phyloP scores from a whole-genome alignment of 768 basidiomycete species.

The Boletales sp. region DNA sequence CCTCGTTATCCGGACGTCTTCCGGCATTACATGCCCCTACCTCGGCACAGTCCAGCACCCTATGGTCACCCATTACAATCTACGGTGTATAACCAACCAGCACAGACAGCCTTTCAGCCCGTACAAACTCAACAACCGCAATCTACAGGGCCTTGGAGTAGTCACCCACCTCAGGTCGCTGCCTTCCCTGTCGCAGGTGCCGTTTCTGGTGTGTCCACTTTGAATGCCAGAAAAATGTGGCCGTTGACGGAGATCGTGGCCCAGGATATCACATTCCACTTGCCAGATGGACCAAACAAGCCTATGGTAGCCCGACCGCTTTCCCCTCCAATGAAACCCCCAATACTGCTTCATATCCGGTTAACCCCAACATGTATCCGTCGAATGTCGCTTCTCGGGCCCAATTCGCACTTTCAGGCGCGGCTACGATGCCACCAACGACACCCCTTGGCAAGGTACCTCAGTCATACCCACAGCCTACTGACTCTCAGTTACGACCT shows the following conservation, averaged over 20 bases:
- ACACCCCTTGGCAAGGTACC: not conserved
- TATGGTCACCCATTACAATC: conserved; percentile 1
- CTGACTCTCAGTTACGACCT: conserved; percentile 2
- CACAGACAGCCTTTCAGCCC: conserved; percentile 4
- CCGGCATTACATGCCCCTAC: conserved; percentile 3
- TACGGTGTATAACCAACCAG: conserved; percentile 8
- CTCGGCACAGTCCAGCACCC: not conserved
- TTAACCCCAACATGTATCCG: conserved; percentile 1
- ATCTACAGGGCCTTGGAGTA: conserved; percentile 3
- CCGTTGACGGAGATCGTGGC: not conserved
- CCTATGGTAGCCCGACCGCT: not conserved
- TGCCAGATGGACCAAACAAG: not conserved
- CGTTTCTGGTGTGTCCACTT: conserved; percentile 9
- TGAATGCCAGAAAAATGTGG: not conserved
- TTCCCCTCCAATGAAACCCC: not conserved
- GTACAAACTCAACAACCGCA: conserved; percentile 7
- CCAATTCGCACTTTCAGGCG: no score
- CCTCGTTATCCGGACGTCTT: not conserved
- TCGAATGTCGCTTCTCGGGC: conserved; percentile 2
- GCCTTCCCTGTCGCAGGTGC: not conserved
- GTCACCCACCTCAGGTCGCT: conserved; percentile 4
- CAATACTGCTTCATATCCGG: not conserved
- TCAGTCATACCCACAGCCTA: not conserved
- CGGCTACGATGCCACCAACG: not conserved
- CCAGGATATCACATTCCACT: conserved; percentile 3